Percentiles rank a stretch among this genome's conserved stretches.
Conservation (phyloP, 2,329 filamentous ascomycete genomes). For the Clonostachys solani region DNA sequence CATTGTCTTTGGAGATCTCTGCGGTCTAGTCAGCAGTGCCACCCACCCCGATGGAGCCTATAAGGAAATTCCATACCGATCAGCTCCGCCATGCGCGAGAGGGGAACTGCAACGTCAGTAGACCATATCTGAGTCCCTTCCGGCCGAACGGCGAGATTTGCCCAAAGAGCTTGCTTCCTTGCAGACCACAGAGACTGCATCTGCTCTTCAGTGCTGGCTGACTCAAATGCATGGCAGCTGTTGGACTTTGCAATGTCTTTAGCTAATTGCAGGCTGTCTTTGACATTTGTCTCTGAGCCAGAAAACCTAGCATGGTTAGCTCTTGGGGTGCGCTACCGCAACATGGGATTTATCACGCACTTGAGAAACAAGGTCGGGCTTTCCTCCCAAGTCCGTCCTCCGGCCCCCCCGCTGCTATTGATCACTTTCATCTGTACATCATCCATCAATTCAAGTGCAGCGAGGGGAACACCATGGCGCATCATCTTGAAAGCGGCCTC, state of each 20-base stretch:
- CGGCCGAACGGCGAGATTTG: constrained; percentile 61
- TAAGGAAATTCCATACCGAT: constrained; percentile 33
- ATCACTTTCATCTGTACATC: constrained; percentile 65
- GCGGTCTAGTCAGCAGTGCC: neutral
- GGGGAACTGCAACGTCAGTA: constrained; percentile 76
- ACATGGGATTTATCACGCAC: constrained; percentile 8
- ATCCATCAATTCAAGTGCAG: constrained; percentile 61
- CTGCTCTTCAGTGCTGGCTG: constrained; percentile 60
- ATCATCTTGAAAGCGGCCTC: constrained; percentile 61
- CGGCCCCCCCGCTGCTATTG: constrained; percentile 57
- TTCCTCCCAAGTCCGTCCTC: constrained; percentile 60
- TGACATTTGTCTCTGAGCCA: constrained; percentile 58
- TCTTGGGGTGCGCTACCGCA: constrained; percentile 11
- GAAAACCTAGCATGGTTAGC: constrained; percentile 39
- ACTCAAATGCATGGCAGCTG: constrained; percentile 61
- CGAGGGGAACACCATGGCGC: constrained; percentile 59
- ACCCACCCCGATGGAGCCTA: neutral
- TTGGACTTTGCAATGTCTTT: constrained; percentile 46
- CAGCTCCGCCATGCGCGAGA: constrained; percentile 66
- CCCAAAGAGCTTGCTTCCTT: constrained; percentile 71
- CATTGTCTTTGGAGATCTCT: constrained; percentile 63
- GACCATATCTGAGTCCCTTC: constrained; percentile 66
- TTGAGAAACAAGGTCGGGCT: constrained; percentile 72
- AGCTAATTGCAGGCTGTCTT: constrained; percentile 51
- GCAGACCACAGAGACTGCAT: constrained; percentile 71